Base-by-base conservation (phyloP, 805 yeast genomes). In the Spathaspora boniae region DNA sequence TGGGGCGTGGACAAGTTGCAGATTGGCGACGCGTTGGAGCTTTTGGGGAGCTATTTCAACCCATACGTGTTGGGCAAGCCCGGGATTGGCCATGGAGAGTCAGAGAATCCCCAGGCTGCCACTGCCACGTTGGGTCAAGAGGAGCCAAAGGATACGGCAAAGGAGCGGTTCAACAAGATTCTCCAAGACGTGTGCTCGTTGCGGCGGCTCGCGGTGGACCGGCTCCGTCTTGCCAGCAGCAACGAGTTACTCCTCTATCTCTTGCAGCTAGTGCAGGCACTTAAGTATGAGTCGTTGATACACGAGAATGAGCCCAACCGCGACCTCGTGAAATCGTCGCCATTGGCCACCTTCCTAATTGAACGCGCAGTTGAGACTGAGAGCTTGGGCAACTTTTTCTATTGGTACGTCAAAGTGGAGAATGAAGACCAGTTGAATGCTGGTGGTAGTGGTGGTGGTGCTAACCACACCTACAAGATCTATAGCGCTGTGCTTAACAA, bases 401-500 rank as follows among this genome's bases (percentile, higher is more conserved):
- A 86, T 56, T 93, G 98, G 98, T 86, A 82, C 53, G 73, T 93
- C 33, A 82, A 80, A 44, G 95, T 94, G 2, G 97, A 91, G 51
- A 75, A 82, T 20, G 86, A 82, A 48, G 96, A 86, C 38, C 69
- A 66, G 40, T 41, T 64, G 7, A 44, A 44, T 37, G 36, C 37
- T 8, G 36, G n/a, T 23, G 26, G 12, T 23, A 14, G n/a, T 3
- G 12, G n/a, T 3, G 26, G 12, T 23, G 12, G 4, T 14, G 20
- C 43, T 4, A 24, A 30, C 15, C 34, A 41, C 38, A 18, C 45
- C 5, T 14, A 11, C 19, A 18, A 41, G 43, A 63, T 67, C 14
- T 67, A 60, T 45, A 47, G 65, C 2, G 43, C 53, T 5, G 56
- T 65, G 8, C 48, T 66, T 31, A 65, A 66, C 47, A 65, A 62